phyloP scores from a whole-genome alignment of 176 grass and related monocot genomes.

The Elaeis guineensis region DNA sequence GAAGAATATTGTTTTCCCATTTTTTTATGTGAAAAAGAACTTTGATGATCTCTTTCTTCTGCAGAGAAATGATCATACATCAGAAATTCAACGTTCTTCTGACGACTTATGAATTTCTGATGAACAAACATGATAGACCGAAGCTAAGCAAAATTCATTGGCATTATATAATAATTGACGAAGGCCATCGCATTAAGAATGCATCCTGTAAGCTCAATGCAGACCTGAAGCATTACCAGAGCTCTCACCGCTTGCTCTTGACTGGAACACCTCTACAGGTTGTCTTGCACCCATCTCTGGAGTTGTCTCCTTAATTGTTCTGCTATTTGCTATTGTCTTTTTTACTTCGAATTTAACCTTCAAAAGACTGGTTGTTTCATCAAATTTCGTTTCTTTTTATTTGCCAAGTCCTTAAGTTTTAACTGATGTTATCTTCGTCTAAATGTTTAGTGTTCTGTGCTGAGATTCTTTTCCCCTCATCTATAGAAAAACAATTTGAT shows the following conservation, averaged over 20 bases:
- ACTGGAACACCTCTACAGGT: slow-evolving; percentile 99
- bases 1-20: not conserved
- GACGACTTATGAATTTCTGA: slow-evolving; percentile 96
- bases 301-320: not conserved
- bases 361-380: no score
- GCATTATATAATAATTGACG: slow-evolving; percentile 99
- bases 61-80: slow-evolving; percentile 96
- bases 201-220: slow-evolving; percentile 99
- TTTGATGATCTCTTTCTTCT: slow-evolving; percentile 18
- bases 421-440: no score
- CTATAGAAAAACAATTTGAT: no score
- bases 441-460: no score
- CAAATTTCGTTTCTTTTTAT: no score
- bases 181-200: slow-evolving; percentile 99
- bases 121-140: slow-evolving; percentile 99
- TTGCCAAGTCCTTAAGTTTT: no score
- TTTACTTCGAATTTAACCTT: no score
- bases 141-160: slow-evolving; percentile 98
- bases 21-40: not conserved
- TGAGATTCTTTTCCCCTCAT: no score
- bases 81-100: slow-evolving; percentile 99
- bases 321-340: no score
- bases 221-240: slow-evolving; percentile 91
- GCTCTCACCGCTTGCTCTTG: slow-evolving; percentile 80
- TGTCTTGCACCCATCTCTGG: slow-evolving; percentile 20